Conservation (phyloP, 2,329 filamentous ascomycete genomes). For the Pseudogymnoascus sp. region DNA sequence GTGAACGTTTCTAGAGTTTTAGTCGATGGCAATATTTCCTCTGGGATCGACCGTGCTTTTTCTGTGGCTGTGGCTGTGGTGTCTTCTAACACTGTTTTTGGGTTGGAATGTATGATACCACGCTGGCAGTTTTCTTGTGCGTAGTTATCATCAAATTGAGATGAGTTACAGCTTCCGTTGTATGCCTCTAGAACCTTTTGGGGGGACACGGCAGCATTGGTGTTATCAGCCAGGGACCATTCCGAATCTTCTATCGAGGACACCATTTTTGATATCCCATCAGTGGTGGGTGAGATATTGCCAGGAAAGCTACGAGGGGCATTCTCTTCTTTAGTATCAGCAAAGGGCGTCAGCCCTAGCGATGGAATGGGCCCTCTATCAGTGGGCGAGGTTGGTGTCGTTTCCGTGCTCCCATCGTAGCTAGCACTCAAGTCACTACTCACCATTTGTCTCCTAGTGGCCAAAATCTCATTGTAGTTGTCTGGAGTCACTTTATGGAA, state of each 20-base stretch:
- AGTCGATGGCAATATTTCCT: too few species aligned
- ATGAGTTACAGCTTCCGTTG: neutral
- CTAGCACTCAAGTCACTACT: neutral
- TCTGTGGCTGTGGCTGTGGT: neutral
- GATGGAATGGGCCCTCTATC: neutral
- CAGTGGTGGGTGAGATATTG: neutral
- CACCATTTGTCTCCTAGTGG: neutral
- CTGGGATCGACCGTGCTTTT: neutral
- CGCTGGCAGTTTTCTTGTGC: neutral
- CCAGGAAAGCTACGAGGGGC: neutral
- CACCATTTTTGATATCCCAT: neutral
- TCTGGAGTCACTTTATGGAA: neutral
- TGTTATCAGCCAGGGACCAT: too few species aligned
- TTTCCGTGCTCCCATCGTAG: neutral
- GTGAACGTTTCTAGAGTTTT: too few species aligned
- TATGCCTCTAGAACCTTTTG: neutral
- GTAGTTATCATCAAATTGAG: neutral
- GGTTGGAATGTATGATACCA: too few species aligned
- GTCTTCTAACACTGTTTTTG: too few species aligned
- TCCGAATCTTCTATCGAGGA: neutral
- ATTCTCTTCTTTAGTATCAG: neutral
- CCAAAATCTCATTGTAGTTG: neutral
- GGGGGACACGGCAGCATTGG: too few species aligned
- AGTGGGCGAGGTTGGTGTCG: neutral
- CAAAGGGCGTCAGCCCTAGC: neutral